A percentile compares a stretch with the other conserved stretches of the same genome.
These are phyloP conservation scores for Anaeromyces robustus DNA, from an alignment of 192 early-diverging fungal species.

Conservation along the genomic window DNA sequence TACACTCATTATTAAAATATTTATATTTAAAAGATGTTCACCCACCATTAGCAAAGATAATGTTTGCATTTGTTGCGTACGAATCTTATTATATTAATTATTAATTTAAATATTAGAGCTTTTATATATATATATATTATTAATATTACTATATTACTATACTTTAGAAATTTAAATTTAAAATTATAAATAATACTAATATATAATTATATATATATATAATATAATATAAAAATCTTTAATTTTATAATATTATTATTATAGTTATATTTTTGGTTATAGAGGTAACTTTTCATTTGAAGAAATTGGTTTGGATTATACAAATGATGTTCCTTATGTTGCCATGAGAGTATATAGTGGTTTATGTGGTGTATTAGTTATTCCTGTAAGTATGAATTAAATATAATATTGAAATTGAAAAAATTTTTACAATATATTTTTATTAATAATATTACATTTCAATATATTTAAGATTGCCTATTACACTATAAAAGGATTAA, in stretches of 20 bases:
- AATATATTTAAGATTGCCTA: conserved; percentile 15
- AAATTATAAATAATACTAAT: too few species aligned
- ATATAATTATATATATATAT: too few species aligned
- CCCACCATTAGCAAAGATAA: conserved; percentile 85
- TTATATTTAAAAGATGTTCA: conserved; percentile 56
- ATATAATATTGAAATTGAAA: background rate
- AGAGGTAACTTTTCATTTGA: conserved; percentile 61
- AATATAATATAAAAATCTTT: too few species aligned
- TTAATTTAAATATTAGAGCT: conserved; percentile 79
- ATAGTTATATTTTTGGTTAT: background rate
- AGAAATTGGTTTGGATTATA: conserved; percentile 23
- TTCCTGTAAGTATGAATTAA: conserved; percentile 4
- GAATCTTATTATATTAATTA: conserved; percentile 78
- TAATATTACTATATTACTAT: too few species aligned
- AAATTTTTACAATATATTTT: too few species aligned
- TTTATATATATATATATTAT: too few species aligned
- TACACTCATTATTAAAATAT: too few species aligned
- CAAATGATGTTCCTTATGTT: conserved; percentile 62
- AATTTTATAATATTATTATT: too few species aligned
- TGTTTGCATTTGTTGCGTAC: conserved; percentile 68
- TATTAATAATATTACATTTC: background rate
- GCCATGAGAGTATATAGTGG: conserved; percentile 66
- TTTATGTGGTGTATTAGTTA: background rate
- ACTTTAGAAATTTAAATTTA: too few species aligned
- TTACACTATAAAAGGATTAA: conserved; percentile 28